phyloP scores from a whole-genome alignment of 805 yeast genomes.

The Tetrapisispora fleetii region DNA sequence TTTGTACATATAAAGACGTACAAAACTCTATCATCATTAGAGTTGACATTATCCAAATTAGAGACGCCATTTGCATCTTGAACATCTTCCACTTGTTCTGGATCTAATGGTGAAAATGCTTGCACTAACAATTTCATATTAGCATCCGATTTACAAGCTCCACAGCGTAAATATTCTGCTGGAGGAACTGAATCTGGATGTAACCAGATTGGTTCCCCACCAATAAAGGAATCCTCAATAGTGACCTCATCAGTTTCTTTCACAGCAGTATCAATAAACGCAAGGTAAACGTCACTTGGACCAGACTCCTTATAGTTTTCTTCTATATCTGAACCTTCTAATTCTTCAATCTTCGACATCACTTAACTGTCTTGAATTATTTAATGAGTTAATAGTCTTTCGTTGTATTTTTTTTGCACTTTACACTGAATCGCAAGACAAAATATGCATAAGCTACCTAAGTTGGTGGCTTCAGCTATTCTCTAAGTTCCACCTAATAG shows the following conservation, averaged over 20 bases:
- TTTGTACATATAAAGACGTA: constrained; percentile 71
- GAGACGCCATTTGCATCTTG: constrained; percentile 7
- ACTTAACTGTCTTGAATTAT: not conserved
- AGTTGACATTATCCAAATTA: constrained; percentile 25
- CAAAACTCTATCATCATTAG: constrained; percentile 61
- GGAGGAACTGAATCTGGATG: constrained; percentile 50
- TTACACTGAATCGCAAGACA: not conserved
- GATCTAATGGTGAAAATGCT: constrained; percentile 67
- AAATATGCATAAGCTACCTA: too few relatives aligned
- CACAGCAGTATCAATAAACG: constrained; percentile 55
- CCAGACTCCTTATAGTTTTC: constrained; percentile 13
- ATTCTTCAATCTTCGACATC: constrained; percentile 6
- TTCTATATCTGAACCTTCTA: constrained; percentile 16
- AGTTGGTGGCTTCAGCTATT: too few relatives aligned
- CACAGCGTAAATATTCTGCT: constrained; percentile 47
- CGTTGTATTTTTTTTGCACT: not conserved
- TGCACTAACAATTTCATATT: constrained; percentile 64
- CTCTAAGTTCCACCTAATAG: too few relatives aligned
- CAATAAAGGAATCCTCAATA: constrained; percentile 54
- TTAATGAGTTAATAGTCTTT: not conserved
- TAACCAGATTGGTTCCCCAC: constrained; percentile 73
- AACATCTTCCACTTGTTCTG: constrained; percentile 18
- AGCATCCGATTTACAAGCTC: constrained; percentile 41
- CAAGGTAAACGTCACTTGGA: constrained; percentile 40
- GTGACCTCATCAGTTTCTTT: constrained; percentile 35